Conservation (phyloP, 208 protist species). For the Trypanosoma cruzi region DNA sequence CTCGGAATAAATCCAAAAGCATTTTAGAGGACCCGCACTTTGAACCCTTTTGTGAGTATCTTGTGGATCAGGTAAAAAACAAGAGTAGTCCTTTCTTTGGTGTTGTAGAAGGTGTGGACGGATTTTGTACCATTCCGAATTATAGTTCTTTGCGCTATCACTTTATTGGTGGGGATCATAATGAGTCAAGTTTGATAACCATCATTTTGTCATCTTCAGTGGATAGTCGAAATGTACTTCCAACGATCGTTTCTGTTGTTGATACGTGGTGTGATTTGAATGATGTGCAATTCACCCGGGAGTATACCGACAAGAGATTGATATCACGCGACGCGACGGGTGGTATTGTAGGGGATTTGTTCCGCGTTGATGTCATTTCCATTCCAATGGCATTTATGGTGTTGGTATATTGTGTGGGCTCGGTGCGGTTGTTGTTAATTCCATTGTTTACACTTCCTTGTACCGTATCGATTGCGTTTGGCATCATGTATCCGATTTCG, state of each 20-base stretch:
- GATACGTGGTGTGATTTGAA: conserved; percentile 16
- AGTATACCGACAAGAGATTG: conserved; percentile 21
- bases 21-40: conserved; percentile 13
- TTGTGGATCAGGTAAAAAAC: conserved; percentile 4
- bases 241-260: conserved; percentile 3
- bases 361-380: conserved; percentile 28
- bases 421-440: conserved; percentile 25
- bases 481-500: conserved; percentile 29
- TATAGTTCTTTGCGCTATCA: neutral
- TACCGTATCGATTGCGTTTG: conserved; percentile 22
- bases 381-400: conserved; percentile 32
- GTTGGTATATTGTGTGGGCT: conserved; percentile 26
- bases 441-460: conserved; percentile 17
- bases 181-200: conserved; percentile 15
- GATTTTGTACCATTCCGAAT: conserved; percentile 11
- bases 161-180: conserved; percentile 28
- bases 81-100: conserved; percentile 14
- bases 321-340: conserved; percentile 14
- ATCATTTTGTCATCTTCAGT: conserved; percentile 1
- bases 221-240: neutral
- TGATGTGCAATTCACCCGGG: conserved; percentile 4
- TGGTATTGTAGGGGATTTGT: conserved; percentile 26
- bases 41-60: conserved; percentile 17
- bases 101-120: conserved; percentile 12
- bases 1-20: conserved; percentile 5